Evolutionary conservation across 2,329 filamentous ascomycete genomes (phyloP).

Genomic region (Hymenoscyphus occultus): DNA sequence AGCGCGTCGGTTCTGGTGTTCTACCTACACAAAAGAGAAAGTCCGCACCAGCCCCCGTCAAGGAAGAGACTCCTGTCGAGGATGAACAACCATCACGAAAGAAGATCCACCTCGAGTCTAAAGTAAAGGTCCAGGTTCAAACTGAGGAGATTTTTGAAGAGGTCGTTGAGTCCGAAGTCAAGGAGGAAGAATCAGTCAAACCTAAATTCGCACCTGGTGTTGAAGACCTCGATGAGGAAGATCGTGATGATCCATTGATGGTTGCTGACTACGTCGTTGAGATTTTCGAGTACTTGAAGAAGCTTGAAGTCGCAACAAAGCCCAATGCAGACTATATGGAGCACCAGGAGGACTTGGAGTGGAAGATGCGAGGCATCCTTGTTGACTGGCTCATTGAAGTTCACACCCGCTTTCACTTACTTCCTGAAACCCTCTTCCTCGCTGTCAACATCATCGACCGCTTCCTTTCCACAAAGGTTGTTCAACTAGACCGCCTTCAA

Average conservation of each 20-base stretch:
- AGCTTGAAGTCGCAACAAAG: constrained; percentile 76
- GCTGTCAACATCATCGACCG: constrained; percentile 98
- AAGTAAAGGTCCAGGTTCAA: constrained; percentile 42
- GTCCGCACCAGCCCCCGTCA: constrained; percentile 50
- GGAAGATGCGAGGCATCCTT: constrained; percentile 97
- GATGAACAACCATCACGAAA: constrained; percentile 68
- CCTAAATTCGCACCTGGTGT: constrained; percentile 41
- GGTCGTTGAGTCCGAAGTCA: constrained; percentile 35
- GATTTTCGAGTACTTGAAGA: constrained; percentile 92
- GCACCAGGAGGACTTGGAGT: constrained; percentile 90
- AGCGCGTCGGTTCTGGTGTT: constrained; percentile 71
- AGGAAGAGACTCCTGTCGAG: constrained; percentile 58
- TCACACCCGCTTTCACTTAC: constrained; percentile 90
- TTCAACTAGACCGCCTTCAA: constrained; percentile 93
- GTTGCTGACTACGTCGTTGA: constrained; percentile 95
- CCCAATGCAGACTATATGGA: constrained; percentile 95
- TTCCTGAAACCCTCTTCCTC: constrained; percentile 94
- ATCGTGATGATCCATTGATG: constrained; percentile 93
- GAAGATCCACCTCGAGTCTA: constrained; percentile 56
- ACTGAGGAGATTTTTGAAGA: constrained; percentile 39
- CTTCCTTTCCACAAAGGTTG: constrained; percentile 92
- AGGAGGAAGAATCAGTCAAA: constrained; percentile 29
- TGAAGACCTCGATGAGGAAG: constrained; percentile 77
- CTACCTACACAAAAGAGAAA: constrained; percentile 67
- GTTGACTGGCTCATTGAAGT: constrained; percentile 99